Evolutionary conservation across 805 yeast genomes (phyloP), one percentile per base, ranked within the genome.

Genomic region (Blastobotrys mokoenaii): DNA sequence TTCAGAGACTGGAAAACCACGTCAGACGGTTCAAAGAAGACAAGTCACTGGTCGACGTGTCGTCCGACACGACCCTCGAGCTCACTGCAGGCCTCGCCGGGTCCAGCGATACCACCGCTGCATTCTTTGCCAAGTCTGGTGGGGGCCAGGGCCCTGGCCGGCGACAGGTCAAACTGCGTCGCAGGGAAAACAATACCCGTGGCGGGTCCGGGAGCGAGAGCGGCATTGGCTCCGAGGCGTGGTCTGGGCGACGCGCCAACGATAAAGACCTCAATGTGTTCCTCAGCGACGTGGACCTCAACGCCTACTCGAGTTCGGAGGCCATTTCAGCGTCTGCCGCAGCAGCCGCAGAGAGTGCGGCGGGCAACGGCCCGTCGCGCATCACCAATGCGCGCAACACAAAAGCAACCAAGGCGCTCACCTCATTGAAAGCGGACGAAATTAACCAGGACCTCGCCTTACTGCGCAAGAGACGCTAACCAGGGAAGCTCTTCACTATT

Each of bases 1-100:
- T 35, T 7, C 42, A 42, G 40, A 43, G 40, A 32, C 44, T 52
- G 16, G 51, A 51, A n/a, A 17, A 43, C 18, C 47, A 47, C 22
- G 46, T 49, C 15, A 36, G 17, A 37, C 40, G 45, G 29, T 37
- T 43, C 32, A 25, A 30, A n/a, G 45, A 43, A 11, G 45, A 43
- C 27, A 33, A 40, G 17, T 27, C 45, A 4, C 18, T 43, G 22
- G 15, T 16, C 12, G 45, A 43, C 35, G 25, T 43, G 11, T 36
- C 45, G 3, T 14, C 35, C 15, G 45, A 43, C 30, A 34, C 36
- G 7, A 30, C 29, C 9, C 25, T 29, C 9, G 41, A 43, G 14
- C 30, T 43, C 25, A 33, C 22, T n/a, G 17, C 38, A 16, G 38
- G 35, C 31, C 22, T 41, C 29, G 44, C 20, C 14, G 32, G 18